phyloP scores from a whole-genome alignment of 139 green algal species.

The Edaphochlamys debaryana region DNA sequence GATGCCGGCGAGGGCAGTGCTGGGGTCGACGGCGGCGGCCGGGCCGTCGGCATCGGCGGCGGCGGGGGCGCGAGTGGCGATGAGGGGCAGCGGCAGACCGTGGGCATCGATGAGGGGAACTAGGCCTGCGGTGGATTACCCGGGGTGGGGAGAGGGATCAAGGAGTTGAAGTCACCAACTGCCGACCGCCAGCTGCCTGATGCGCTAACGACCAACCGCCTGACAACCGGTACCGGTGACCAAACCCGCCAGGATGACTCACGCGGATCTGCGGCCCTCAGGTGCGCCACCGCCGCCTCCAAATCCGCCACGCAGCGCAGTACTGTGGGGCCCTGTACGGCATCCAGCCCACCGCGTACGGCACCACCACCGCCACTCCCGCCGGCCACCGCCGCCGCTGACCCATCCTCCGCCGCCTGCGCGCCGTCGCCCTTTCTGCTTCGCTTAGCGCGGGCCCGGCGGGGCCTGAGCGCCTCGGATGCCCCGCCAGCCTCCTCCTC shows the following conservation, averaged over 20 bases:
- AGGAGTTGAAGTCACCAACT: neutral
- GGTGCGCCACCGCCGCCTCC: conserved; percentile 23
- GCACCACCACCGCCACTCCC: no score
- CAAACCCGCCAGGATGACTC: neutral
- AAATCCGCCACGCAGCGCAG: conserved; percentile 10
- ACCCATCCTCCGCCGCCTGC: no score
- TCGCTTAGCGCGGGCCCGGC: no score
- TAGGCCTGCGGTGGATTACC: no score
- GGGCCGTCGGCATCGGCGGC: neutral
- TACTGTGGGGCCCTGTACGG: neutral
- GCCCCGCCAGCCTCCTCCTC: no score
- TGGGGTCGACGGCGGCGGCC: neutral
- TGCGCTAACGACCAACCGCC: neutral
- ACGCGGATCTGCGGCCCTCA: conserved; percentile 1
- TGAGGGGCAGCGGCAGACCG: neutral
- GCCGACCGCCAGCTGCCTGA: no score
- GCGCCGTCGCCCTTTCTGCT: no score
- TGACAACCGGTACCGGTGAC: neutral
- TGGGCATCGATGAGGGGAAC: conserved; percentile 12
- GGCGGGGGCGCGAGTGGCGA: neutral
- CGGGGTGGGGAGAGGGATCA: neutral
- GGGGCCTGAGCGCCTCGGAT: no score
- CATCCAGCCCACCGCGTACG: neutral
- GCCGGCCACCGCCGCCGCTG: no score
- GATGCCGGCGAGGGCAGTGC: no score